Percentiles rank a stretch among this genome's conserved stretches.
Evolutionary conservation across 345 rosid species (phyloP).

Genomic region (Cardamine occulta): DNA sequence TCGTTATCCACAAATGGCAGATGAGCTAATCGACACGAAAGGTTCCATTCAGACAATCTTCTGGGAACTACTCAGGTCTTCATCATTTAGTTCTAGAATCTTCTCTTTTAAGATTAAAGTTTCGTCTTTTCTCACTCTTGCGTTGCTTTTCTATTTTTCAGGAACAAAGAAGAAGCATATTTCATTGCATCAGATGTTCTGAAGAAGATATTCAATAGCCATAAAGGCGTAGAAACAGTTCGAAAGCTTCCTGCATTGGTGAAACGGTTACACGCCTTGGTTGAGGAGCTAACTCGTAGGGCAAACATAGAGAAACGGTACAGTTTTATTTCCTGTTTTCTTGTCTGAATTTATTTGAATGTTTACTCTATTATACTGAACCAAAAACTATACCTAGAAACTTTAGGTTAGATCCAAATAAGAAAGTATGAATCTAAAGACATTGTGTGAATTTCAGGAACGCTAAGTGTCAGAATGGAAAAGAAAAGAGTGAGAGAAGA

Average conservation of each 20-base stretch:
- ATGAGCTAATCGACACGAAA: constrained; percentile 56
- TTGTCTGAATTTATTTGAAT: too few species aligned
- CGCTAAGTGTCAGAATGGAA: constrained; percentile 42
- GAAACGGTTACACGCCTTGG: constrained; percentile 66
- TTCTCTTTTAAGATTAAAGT: neutral
- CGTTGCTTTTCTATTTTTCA: constrained; percentile 35
- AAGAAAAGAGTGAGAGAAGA: constrained; percentile 67
- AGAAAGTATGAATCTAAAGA: neutral
- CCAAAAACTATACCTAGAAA: neutral
- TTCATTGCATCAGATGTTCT: constrained; percentile 73
- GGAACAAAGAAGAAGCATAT: constrained; percentile 92
- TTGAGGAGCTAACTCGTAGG: constrained; percentile 73
- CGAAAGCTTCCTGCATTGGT: constrained; percentile 60
- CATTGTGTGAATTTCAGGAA: constrained; percentile 49
- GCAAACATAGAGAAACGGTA: constrained; percentile 58
- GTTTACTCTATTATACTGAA: neutral
- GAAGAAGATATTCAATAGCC: constrained; percentile 63
- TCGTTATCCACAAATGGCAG: constrained; percentile 64
- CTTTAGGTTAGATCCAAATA: constrained; percentile 2
- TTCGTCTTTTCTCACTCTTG: neutral
- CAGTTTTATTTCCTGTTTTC: neutral
- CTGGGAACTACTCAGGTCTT: constrained; percentile 75
- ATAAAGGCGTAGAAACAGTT: constrained; percentile 57
- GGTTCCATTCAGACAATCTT: constrained; percentile 67
- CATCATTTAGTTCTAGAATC: neutral